Base-by-base conservation (phyloP, 495 filamentous ascomycete species). In the Mytilinidion resinicola region DNA sequence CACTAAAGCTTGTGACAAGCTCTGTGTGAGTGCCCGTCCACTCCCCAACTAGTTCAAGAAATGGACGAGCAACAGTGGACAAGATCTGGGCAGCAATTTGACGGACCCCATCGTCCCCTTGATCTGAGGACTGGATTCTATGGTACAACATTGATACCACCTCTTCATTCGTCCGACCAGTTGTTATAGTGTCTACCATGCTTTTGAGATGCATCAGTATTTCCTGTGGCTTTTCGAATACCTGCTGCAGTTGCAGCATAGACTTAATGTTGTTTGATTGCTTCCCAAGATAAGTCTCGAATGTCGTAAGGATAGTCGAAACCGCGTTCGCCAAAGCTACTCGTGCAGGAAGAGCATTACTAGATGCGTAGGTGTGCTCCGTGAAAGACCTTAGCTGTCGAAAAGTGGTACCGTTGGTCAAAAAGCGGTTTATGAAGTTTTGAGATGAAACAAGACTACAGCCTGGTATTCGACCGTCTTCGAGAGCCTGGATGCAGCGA, bases 1-100 rank as follows among this genome's bases (percentile, higher is more conserved):
- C 11, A 33, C 62, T 36, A 60, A 54, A 44, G 51, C 62, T 46
- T 90, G 92, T 30, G 70, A 72, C 20, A 61, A 72, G 37, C 59
- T 72, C 54, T 75, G 76, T 12, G 48, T 75, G 80, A 9, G 93
- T 75, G 0, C 91, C 91, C 56, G 91, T 79, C 89, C 90, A 96
- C 52, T 83, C 80, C 44, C 87, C 82, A 1, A 88, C 73, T 50
- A 85, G 81, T 15, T 83, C 79, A 38, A 88, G 76, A 85, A 88
- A 96, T 2, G 92, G 86, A 37, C 68, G 63, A 9, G 82, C 82
- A 0, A 87, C 80, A 14, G 82, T 78, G 9, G 76, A 72, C 9
- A 96, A 67, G 1, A 95, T 76, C 59, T 88, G 84, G 74, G 41
- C 89, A 71, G n/a, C 86, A 72, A 19, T 37, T 20, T 77, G 76